Evolutionary conservation across 352 stramenopile species (phyloP), one percentile per base, ranked within the genome.

Genomic region (Pythium aristosporum): DNA sequence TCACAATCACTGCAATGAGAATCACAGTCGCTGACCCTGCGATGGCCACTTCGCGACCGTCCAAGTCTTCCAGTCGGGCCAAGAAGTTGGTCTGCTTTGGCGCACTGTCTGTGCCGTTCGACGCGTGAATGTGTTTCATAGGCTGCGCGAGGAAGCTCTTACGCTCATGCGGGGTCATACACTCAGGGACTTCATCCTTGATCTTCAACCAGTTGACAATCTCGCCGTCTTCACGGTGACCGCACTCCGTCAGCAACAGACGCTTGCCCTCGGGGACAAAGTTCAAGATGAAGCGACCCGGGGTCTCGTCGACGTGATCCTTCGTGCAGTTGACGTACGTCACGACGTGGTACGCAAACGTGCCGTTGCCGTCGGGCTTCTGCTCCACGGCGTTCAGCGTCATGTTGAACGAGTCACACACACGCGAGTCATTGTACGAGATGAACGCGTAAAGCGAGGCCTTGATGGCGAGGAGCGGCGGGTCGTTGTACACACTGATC

Each of bases 171-270:
- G 84, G 84, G 10, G 86, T 93, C 85, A 93, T 91, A 73, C 86
- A 95, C 63, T 91, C 75, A 15, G 86, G 85, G 61, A 92, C 80
- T 46, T 93, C 79, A 36, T 91, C 79, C 56, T 87, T 76, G 39
- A 93, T 92, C 61, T 82, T 86, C 46, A 95, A 66, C 86, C 86
- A 95, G 77, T 95, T 95, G 61, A 90, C 71, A 68, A 93, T 91
- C 57, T 92, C 84, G 30, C 86, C 84, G 23, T 86, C 81, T 61
- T 93, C 86, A 76, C 82, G 80, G 68, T 93, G 82, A 68, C 86
- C 86, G 34, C 86, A 95, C 69, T 93, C 85, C 0, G 82, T 92
- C 41, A 95, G 69, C 64, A 91, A 67, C 46, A 93, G 52, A 21
- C 82, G 78, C 72, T 91, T 89, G 61, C 83, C 82, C 48, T 92